Conservation (phyloP, 495 filamentous ascomycete species). For the Cairneyella variabilis region DNA sequence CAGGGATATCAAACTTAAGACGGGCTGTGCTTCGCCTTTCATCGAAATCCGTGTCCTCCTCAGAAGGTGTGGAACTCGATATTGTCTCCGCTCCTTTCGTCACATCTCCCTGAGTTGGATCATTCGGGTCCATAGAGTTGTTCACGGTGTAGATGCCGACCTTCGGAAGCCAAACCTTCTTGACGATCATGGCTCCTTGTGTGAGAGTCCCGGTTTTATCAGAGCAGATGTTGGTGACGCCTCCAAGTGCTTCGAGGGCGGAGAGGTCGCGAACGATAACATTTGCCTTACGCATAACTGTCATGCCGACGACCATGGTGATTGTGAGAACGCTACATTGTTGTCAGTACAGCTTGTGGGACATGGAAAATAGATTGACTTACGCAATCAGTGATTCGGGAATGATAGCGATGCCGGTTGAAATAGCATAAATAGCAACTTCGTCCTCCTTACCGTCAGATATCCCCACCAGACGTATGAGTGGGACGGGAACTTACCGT, state of each 20-base stretch:
- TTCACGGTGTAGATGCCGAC: slow-evolving; percentile 52
- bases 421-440: slow-evolving; percentile 79
- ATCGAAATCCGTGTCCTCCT: slow-evolving; percentile 39
- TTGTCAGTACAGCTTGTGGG: slow-evolving; percentile 3
- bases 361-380: slow-evolving; percentile 16
- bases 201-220: slow-evolving; percentile 87
- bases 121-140: slow-evolving; percentile 51
- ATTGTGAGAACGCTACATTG: slow-evolving; percentile 56
- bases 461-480: not conserved
- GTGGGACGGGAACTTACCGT: slow-evolving; percentile 22
- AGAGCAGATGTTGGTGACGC: slow-evolving; percentile 84
- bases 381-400: slow-evolving; percentile 65
- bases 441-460: slow-evolving; percentile 40
- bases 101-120: slow-evolving; percentile 55
- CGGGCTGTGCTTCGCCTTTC: slow-evolving; percentile 46
- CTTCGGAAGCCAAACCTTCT: slow-evolving; percentile 74
- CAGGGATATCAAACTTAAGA: slow-evolving; percentile 51
- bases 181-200: slow-evolving; percentile 72
- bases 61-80: not conserved
- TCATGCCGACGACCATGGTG: slow-evolving; percentile 74
- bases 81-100: slow-evolving; percentile 33
- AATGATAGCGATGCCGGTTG: slow-evolving; percentile 67
- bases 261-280: slow-evolving; percentile 75
- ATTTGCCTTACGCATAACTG: slow-evolving; percentile 69
- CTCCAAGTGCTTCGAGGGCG: slow-evolving; percentile 78